Conservation (phyloP, 139 green algal genomes). For the Desmodesmus armatus region DNA sequence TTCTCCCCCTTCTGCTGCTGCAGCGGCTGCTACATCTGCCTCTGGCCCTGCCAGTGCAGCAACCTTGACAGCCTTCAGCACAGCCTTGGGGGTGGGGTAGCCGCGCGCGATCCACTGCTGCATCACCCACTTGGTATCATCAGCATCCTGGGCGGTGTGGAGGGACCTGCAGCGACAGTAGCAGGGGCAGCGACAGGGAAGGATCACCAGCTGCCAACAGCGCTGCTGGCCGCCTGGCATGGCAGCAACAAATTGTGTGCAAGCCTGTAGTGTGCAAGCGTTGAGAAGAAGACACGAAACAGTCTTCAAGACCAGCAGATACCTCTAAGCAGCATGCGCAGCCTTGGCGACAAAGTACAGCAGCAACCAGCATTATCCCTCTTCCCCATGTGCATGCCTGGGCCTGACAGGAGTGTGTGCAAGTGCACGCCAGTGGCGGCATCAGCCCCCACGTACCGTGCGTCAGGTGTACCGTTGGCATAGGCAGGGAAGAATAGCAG, state of each 20-base stretch:
- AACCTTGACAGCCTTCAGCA: slow-evolving; percentile 38
- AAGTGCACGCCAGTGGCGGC: background rate
- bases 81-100: slow-evolving; percentile 37
- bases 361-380: too few relatives aligned
- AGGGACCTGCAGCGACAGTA: slow-evolving; percentile 60
- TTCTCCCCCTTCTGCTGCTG: slow-evolving; percentile 6
- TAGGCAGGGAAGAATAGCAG: slow-evolving; percentile 87
- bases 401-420: background rate
- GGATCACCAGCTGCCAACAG: too few relatives aligned
- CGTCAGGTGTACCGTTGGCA: slow-evolving; percentile 69
- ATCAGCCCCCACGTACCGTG: background rate
- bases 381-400: background rate
- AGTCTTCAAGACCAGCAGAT: background rate
- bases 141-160: slow-evolving; percentile 78
- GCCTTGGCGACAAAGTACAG: background rate
- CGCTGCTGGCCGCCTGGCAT: too few relatives aligned
- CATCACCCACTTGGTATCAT: slow-evolving; percentile 77
- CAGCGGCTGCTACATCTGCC: background rate
- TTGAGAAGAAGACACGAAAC: too few relatives aligned
- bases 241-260: too few relatives aligned
- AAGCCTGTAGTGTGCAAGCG: background rate
- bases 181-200: too few relatives aligned
- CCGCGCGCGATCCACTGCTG: slow-evolving; percentile 80
- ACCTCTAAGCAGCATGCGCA: background rate
- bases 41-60: slow-evolving; percentile 34